Evolutionary conservation across 805 yeast genomes (phyloP).

Genomic region (Maudiozyma saulgeensis): DNA sequence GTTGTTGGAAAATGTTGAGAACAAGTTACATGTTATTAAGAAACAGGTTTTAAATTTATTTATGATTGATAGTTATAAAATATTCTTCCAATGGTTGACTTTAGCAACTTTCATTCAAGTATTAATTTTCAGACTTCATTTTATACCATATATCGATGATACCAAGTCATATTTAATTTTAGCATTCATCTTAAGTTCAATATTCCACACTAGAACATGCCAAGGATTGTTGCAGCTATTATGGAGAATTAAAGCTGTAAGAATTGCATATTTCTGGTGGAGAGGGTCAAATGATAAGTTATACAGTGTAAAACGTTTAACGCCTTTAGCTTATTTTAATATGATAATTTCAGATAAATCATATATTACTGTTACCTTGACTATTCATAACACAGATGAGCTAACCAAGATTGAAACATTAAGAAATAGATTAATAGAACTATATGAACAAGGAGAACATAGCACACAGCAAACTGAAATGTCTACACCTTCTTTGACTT

Average conservation of each 20-base stretch:
- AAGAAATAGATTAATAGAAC: neutral
- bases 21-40: constrained; percentile 18
- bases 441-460: neutral
- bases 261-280: constrained; percentile 11
- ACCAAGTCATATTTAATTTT: constrained; percentile 9
- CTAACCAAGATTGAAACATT: neutral
- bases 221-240: constrained; percentile 21
- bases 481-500: neutral
- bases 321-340: neutral
- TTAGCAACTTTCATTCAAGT: constrained; percentile 17
- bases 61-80: neutral
- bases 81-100: constrained; percentile 2
- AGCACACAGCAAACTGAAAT: neutral
- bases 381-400: neutral
- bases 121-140: constrained; percentile 7
- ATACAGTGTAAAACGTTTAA: neutral
- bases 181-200: constrained; percentile 3
- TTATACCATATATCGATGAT: constrained; percentile 2
- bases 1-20: constrained; percentile 16
- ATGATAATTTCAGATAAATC: too few species aligned
- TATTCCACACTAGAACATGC: constrained; percentile 22
- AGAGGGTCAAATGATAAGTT: neutral
- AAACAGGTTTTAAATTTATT: constrained; percentile 8
- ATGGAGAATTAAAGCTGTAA: constrained; percentile 19
- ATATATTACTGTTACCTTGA: neutral